A percentile compares a stretch with the other conserved stretches of the same genome.
Conservation (phyloP, 2,329 filamentous ascomycete genomes). For the Colletotrichum cuscutae region DNA sequence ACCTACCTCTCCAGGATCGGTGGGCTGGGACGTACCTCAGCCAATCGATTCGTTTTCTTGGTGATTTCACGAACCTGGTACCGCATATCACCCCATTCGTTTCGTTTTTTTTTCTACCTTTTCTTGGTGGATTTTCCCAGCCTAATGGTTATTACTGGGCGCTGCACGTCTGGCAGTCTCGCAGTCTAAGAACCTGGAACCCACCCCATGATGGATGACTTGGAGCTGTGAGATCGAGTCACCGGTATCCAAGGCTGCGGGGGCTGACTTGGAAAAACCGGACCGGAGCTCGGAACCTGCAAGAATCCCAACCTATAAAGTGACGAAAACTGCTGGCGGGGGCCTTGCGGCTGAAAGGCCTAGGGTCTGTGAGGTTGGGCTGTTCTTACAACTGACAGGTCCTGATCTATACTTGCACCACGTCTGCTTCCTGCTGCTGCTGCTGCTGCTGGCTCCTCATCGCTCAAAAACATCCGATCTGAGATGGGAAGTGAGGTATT, state of each 20-base stretch:
- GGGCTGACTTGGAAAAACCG: not conserved
- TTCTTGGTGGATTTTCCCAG: not conserved
- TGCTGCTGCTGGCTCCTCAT: not conserved
- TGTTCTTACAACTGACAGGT: too few species aligned
- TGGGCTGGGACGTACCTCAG: slow-evolving; percentile 19
- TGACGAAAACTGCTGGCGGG: not conserved
- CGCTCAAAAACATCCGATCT: slow-evolving; percentile 7
- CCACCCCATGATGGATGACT: not conserved
- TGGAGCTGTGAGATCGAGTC: not conserved
- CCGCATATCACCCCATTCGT: slow-evolving; percentile 3
- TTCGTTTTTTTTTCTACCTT: not conserved
- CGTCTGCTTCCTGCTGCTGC: too few species aligned
- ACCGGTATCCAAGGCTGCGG: slow-evolving; percentile 3
- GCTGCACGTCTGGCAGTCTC: too few species aligned
- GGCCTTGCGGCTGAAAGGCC: not conserved
- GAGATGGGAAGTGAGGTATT: not conserved
- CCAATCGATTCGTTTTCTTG: slow-evolving; percentile 17
- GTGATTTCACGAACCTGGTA: not conserved
- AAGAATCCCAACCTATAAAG: not conserved
- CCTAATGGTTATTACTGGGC: not conserved
- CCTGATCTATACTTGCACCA: too few species aligned
- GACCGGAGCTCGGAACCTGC: not conserved
- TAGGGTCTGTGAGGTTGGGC: too few species aligned
- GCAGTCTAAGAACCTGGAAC: too few species aligned
- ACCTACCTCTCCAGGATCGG: not conserved